Base-by-base conservation (phyloP, 108 stramenopile species). In the Nannochloropsis oceanica region DNA sequence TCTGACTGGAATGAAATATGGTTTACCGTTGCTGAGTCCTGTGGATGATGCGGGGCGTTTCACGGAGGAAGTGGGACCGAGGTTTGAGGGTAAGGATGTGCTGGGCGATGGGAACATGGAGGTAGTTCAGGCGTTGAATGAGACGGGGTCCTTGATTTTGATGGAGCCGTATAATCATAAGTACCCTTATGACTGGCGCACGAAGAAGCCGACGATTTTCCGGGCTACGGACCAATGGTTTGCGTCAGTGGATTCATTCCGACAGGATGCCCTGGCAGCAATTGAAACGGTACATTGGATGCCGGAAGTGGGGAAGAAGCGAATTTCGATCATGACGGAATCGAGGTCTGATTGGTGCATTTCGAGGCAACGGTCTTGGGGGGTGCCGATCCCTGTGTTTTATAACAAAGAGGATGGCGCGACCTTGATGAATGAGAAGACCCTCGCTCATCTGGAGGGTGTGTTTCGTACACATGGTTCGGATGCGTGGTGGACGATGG, bases 131-230 rank as follows among this genome's bases (percentile, higher is more conserved):
- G 95, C 94, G 25, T 89, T 98, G 85, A 83, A 87, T 80, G 91
- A 92, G 81, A 85, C 87, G 8, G 95, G 95, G 44, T 93, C 95
- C 22, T 91, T 97, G 84, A 84, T 97, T 34, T 90, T 91, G 50
- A 92, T 86, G 27, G 95, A 96, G 90, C 93, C 95, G 81, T 98
- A 98, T 88, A 92, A 92, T 22, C 99, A 99, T 93, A 96, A 97
- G 84, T 99, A 99, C 90, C 99, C 99, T 0, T 97, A 98, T 90
- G 99, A 99, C 90, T 99, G 99, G 99, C 91, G 99, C 85, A 97
- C 97, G 24, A 99, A 99, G 91, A 96, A 97, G 86, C 99, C 99
- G 26, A 96, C 97, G 25, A 98, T 99, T 83, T 97, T 98, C 87
- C 94, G 97, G 43, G 97, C 97, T 0, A 99, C 99, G 24, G 95